Evolutionary conservation across 176 grass and related monocot species (phyloP).

Genomic region (Calamus simplicifolius): DNA sequence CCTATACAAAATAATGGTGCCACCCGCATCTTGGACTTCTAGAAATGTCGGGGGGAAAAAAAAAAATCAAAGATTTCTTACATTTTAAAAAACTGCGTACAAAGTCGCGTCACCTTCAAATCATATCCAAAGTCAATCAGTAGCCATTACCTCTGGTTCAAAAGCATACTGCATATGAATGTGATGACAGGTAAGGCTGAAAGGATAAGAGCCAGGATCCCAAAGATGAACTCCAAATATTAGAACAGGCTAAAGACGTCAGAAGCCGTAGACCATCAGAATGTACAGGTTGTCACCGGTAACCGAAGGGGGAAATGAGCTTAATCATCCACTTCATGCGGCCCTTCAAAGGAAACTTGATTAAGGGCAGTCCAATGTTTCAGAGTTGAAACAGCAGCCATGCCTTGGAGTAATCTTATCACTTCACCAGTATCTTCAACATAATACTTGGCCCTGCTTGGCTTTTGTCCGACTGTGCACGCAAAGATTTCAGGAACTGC

Average conservation of each 20-base stretch:
- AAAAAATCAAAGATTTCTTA: no score
- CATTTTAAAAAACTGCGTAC: constrained; percentile 39
- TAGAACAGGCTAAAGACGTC: no score
- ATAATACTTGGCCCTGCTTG: constrained; percentile 91
- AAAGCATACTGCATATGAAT: not conserved
- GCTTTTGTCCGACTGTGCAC: constrained; percentile 86
- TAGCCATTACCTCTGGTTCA: not conserved
- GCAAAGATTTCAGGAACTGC: constrained; percentile 55
- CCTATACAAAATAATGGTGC: no score
- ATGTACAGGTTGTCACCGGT: constrained; percentile 18
- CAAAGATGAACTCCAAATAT: no score
- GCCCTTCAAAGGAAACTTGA: constrained; percentile 49
- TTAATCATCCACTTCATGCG: constrained; percentile 31
- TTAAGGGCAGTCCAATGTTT: constrained; percentile 19
- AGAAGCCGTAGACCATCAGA: constrained; percentile 1
- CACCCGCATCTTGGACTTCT: no score
- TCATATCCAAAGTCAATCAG: constrained; percentile 9
- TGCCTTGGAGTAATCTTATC: constrained; percentile 54
- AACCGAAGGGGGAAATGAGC: not conserved
- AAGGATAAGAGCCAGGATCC: no score
- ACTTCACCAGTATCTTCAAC: constrained; percentile 74
- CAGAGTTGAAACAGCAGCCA: constrained; percentile 20
- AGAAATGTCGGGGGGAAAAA: no score
- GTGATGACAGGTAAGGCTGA: not conserved
- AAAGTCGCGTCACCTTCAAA: constrained; percentile 27